Conservation (phyloP, 352 stramenopile genomes). For the Globisporangium ultimum region DNA sequence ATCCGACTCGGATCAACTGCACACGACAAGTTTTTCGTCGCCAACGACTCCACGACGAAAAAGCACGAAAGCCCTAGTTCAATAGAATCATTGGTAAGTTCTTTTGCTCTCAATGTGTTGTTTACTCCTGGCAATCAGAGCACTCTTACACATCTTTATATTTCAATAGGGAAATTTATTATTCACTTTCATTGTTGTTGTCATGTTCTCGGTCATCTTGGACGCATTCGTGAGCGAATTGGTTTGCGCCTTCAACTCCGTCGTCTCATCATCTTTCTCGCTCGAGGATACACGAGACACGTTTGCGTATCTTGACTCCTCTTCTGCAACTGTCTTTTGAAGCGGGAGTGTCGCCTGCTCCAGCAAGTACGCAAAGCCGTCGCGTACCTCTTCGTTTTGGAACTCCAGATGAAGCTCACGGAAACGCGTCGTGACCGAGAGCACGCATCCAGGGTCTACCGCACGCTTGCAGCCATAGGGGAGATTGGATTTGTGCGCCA, state of each 20-base stretch:
- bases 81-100: slow-evolving; percentile 2
- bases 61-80: slow-evolving; percentile 16
- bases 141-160: background rate
- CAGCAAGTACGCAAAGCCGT: slow-evolving; percentile 69
- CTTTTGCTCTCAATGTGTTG: background rate
- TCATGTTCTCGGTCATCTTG: background rate
- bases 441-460: slow-evolving; percentile 46
- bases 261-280: slow-evolving; percentile 11
- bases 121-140: background rate
- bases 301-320: slow-evolving; percentile 9
- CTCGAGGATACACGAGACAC: slow-evolving; percentile 11
- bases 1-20: slow-evolving; percentile 24
- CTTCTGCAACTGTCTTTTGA: slow-evolving; percentile 1
- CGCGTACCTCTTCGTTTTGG: slow-evolving; percentile 51
- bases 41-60: slow-evolving; percentile 27
- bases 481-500: slow-evolving; percentile 35
- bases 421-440: slow-evolving; percentile 60
- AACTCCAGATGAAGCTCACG: slow-evolving; percentile 75
- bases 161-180: slow-evolving; percentile 11
- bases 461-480: slow-evolving; percentile 46
- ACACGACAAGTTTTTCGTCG: slow-evolving; percentile 24
- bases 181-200: slow-evolving; percentile 15
- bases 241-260: slow-evolving; percentile 13
- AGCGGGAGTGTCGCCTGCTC: slow-evolving; percentile 63
- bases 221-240: background rate